phyloP scores from a whole-genome alignment of 805 yeast genomes.

The Wickerhamomyces strasburgensis region DNA sequence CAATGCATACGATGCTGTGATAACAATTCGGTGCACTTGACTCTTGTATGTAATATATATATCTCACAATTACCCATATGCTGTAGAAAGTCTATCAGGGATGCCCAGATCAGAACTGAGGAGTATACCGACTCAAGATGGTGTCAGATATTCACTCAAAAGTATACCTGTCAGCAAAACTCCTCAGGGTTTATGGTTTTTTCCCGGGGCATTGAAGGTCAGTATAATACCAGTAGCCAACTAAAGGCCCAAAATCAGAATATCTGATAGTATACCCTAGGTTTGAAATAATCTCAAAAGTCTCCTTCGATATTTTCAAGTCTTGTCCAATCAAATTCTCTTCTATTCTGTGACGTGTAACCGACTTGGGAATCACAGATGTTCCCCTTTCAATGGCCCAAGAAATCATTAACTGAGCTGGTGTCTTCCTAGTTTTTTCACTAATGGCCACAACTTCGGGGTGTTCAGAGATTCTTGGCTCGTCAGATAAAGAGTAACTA shows the following conservation, averaged over 20 bases:
- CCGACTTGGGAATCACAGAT: conserved; percentile 49
- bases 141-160: too few species aligned
- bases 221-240: conserved; percentile 29
- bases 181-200: too few species aligned
- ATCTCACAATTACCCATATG: too few species aligned
- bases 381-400: conserved; percentile 58
- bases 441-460: conserved; percentile 39
- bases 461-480: conserved; percentile 30
- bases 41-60: too few species aligned
- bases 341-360: conserved; percentile 38
- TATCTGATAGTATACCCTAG: conserved; percentile 27
- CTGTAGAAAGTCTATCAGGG: too few species aligned
- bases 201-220: conserved; percentile 32
- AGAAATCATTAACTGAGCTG: conserved; percentile 50
- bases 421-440: conserved; percentile 34
- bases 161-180: too few species aligned
- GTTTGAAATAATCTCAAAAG: conserved; percentile 27
- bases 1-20: too few species aligned
- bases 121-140: too few species aligned
- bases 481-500: conserved; percentile 35
- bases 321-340: conserved; percentile 27
- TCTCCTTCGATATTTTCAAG: conserved; percentile 31
- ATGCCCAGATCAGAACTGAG: too few species aligned
- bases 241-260: conserved; percentile 29
- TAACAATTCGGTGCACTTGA: too few species aligned